These are phyloP conservation scores for Casuarina glauca DNA, from an alignment of 306 rosid species.

Conservation along the genomic window DNA sequence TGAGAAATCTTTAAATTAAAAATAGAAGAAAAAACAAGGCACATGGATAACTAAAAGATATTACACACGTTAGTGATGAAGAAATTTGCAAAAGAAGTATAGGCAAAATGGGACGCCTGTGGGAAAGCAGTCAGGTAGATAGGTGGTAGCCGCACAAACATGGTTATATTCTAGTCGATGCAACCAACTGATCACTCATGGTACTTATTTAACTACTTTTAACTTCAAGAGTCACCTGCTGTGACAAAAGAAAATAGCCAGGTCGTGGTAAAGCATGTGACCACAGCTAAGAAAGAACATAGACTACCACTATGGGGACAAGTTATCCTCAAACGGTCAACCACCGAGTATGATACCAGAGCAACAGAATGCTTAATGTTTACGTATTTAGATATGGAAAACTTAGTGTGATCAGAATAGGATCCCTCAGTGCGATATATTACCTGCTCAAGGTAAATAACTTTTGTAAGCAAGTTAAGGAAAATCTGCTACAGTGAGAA, in stretches of 20 bases:
- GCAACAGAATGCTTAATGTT: slow-evolving; percentile 13
- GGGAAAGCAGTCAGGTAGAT: background rate
- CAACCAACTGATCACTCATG: background rate
- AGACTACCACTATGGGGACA: slow-evolving; percentile 1
- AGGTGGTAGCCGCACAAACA: background rate
- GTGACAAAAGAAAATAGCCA: background rate
- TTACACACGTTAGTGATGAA: background rate
- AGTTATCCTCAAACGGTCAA: slow-evolving; percentile 2
- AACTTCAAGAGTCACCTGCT: background rate
- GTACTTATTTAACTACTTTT: background rate
- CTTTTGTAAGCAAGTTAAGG: slow-evolving; percentile 87
- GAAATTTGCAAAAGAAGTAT: background rate
- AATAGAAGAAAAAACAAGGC: background rate
- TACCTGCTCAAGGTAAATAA: slow-evolving; percentile 93
- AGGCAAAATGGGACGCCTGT: background rate
- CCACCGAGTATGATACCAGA: background rate
- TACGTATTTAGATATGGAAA: slow-evolving; percentile 17
- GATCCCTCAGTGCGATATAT: slow-evolving; percentile 18
- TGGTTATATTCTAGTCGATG: background rate
- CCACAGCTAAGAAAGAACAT: background rate
- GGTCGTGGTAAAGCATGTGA: background rate
- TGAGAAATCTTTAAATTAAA: background rate
- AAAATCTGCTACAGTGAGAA: slow-evolving; percentile 88
- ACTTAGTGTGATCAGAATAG: slow-evolving; percentile 8
- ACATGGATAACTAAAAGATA: background rate